Base-by-base conservation (phyloP, 108 stramenopile genomes). In the Cyclostephanos tholiformis region DNA sequence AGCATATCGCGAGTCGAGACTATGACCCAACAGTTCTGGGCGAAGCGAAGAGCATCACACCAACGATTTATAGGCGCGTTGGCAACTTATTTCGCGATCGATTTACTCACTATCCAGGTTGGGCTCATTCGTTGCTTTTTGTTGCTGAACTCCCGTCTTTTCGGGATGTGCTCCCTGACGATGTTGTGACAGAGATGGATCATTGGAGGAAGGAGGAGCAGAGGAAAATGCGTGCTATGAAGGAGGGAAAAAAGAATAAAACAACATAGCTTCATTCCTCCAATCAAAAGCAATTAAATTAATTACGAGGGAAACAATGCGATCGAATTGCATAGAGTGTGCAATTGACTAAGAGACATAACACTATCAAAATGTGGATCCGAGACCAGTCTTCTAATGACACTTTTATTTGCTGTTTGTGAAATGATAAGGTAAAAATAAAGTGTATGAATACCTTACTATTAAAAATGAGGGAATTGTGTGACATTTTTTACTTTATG, bases 41-140 rank as follows among this genome's bases (percentile, higher is more conserved):
- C 22, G 73, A 78, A 20, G 85, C 86, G 61, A 97, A 97, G 78
- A 94, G 91, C 25, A 70, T 99, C 35, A 98, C 98, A 25, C 97
- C 98, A 19, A 88, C 85, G 0, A 86, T 97, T 10, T 99, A 99
- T 84, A 80, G 84, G 60, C 79, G 76, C 29, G 98, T 99, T 1
- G 97, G 97, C 4, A 87, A 99, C 29, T 69, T 98, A 49, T 99
- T 99, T 77, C 91, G 98, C 23, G 50, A 86, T 2, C 80, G 90
- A 16, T 99, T 98, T 73, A 71, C 72, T 2, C 63, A 55, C 36
- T 81, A 92, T 57, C 94, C 97, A 20, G 99, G 99, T 13, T 99
- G 99, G 99, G 98, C 99, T 4, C 99, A 99, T 80, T 91, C 94
- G 38, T 72, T 99, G 38, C 85, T 99, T 10, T 99, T 99, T 83